These are phyloP conservation scores for Zasmidium angulare DNA, from an alignment of 2,329 filamentous ascomycete species.

Conservation along the genomic window DNA sequence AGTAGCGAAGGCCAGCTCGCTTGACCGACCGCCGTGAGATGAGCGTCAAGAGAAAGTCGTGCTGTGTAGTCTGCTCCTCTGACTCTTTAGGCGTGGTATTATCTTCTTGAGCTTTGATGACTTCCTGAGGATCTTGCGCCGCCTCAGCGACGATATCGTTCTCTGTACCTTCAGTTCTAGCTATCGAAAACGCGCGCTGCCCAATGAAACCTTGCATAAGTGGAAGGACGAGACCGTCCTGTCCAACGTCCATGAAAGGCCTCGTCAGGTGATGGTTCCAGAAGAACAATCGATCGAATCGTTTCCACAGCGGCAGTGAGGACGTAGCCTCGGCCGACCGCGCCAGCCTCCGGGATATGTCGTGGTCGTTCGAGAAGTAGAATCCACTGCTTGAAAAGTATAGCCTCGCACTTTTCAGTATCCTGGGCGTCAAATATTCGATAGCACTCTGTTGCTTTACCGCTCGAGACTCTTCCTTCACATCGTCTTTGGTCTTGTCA, in stretches of 20 bases:
- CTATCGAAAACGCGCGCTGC: constrained; percentile 69
- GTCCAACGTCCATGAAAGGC: constrained; percentile 72
- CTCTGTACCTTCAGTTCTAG: constrained; percentile 26
- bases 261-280: constrained; percentile 81
- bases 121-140: constrained; percentile 19
- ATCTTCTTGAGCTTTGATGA: constrained; percentile 12
- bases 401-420: constrained; percentile 79
- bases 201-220: constrained; percentile 94
- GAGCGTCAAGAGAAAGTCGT: constrained; percentile 75
- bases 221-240: constrained; percentile 71
- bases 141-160: constrained; percentile 29
- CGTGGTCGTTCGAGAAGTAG: constrained; percentile 92
- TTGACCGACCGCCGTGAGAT: constrained; percentile 87
- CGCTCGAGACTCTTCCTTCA: constrained; percentile 7
- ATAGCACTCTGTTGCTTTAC: constrained; percentile 21
- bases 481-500: background rate
- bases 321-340: constrained; percentile 41
- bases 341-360: constrained; percentile 70
- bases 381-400: constrained; percentile 83
- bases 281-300: constrained; percentile 73
- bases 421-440: constrained; percentile 70
- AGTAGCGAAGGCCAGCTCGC: constrained; percentile 83
- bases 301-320: constrained; percentile 65
- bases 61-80: constrained; percentile 17
- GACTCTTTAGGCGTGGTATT: constrained; percentile 3